Percentiles rank a stretch among this genome's conserved stretches.
phyloP scores from a whole-genome alignment of 2,329 filamentous ascomycete genomes.

The Pyricularia sp. region DNA sequence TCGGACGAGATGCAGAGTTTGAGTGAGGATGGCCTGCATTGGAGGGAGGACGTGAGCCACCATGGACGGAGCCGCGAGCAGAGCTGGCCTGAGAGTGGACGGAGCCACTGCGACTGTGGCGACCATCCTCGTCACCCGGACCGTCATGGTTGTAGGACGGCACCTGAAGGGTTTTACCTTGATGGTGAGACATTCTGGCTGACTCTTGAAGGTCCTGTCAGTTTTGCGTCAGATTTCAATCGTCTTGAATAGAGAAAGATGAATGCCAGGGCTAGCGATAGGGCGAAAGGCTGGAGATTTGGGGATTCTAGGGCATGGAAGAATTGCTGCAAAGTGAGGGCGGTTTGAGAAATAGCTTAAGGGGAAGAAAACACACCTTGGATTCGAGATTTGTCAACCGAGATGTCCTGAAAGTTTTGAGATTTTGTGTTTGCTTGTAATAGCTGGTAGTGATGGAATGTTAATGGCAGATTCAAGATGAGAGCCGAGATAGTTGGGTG shows the following conservation, averaged over 20 bases:
- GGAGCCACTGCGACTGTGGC: neutral
- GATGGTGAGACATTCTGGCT: neutral
- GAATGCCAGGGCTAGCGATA: neutral
- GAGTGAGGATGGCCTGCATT: neutral
- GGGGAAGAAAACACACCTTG: neutral
- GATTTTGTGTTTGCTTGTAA: neutral
- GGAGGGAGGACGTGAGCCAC: neutral
- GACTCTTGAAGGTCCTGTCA: neutral
- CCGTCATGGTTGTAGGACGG: conserved; percentile 4
- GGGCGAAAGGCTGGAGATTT: neutral
- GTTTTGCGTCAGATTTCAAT: neutral
- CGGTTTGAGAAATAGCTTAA: neutral
- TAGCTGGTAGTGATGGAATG: neutral
- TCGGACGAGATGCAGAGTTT: neutral
- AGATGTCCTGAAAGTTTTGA: neutral
- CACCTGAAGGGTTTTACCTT: conserved; percentile 1
- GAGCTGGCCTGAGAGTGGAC: neutral
- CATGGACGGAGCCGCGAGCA: neutral
- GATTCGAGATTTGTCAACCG: neutral
- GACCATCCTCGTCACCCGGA: neutral
- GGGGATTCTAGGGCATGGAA: neutral
- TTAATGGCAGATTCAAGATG: neutral
- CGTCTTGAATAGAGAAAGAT: neutral
- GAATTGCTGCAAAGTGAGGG: neutral
- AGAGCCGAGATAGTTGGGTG: neutral